Evolutionary conservation across 2,329 filamentous ascomycete genomes (phyloP), one percentile per base, ranked within the genome.

Genomic region (Fusarium mangiferae): DNA sequence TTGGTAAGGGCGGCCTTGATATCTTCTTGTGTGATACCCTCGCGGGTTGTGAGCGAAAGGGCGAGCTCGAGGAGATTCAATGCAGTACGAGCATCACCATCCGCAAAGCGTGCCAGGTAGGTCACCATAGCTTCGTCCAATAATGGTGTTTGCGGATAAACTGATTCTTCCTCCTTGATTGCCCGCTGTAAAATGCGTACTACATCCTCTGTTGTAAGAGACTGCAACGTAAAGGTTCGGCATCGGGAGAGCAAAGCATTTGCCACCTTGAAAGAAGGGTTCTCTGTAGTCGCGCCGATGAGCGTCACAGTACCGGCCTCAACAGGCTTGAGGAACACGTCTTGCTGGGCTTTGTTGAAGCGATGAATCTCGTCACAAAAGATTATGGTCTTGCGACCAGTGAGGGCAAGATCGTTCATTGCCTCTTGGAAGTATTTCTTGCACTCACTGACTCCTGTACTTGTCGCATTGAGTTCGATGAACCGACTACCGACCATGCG

Each of bases 291-390:
- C 12, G 96, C 96, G 17, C 95, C 96, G 69, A 98, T 96, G 36
- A 99, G 86, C 0, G 94, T 98, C 74, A 99, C 92, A 35, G 93
- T 93, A 11, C 96, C 96, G 3, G 91, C 91, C 83, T 99, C 96
- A 28, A 98, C 96, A 0, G 96, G 96, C 22, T 93, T 94, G 4
- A 99, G 86, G 77, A 98, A 98, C 2, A 98, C 93, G 82, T 98
- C 96, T 80, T 99, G 96, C 81, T 98, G 96, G 0, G 91, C 88
- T 83, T 98, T 98, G 76, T 89, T 93, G 85, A 98, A 98, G 35
- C 96, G 87, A 82, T 98, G 95, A 54, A 98, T 96, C 85, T 98
- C 96, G 84, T 99, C 96, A 84, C 96, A 98, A 82, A 99, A 99
- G 73, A 99, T 91, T 73, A 99, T 97, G 0, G 96, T 98, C 84